These are phyloP conservation scores for Senna siamea DNA, from an alignment of 306 rosid genomes.

Conservation along the genomic window DNA sequence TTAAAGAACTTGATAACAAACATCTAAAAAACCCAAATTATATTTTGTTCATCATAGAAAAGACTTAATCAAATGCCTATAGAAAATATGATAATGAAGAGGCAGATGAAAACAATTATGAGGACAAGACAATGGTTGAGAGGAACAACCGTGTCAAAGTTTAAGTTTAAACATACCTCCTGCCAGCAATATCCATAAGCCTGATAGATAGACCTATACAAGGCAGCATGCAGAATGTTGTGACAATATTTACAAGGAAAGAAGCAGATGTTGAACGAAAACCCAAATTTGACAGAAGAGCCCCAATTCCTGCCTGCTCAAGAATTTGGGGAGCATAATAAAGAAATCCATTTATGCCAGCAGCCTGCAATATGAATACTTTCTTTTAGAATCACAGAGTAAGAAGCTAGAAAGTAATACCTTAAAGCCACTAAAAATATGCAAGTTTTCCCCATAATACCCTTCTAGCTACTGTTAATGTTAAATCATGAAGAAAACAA, in stretches of 20 bases:
- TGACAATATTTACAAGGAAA: constrained; percentile 56
- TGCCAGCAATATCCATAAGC: constrained; percentile 74
- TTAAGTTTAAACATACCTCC: constrained; percentile 59
- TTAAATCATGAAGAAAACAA: constrained; percentile 16
- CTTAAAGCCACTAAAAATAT: not conserved
- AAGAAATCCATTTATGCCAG: constrained; percentile 79
- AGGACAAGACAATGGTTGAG: not conserved
- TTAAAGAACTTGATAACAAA: not conserved
- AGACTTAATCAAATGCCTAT: not conserved
- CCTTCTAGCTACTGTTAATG: constrained; percentile 18
- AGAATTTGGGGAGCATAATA: constrained; percentile 76
- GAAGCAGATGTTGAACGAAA: constrained; percentile 57
- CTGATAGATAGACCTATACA: constrained; percentile 64
- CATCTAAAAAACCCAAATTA: too few relatives aligned
- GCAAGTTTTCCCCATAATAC: constrained; percentile 17
- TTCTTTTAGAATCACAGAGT: constrained; percentile 26
- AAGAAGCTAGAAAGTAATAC: constrained; percentile 2
- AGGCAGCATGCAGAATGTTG: constrained; percentile 79
- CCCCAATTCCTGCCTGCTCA: constrained; percentile 59
- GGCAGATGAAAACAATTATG: not conserved
- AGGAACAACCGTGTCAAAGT: not conserved
- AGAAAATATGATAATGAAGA: constrained; percentile 6
- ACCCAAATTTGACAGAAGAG: constrained; percentile 63
- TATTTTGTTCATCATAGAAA: not conserved
- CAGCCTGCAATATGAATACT: constrained; percentile 45